Base-by-base conservation (phyloP, 176 grass and related monocot genomes). In the Oryza meyeriana region DNA sequence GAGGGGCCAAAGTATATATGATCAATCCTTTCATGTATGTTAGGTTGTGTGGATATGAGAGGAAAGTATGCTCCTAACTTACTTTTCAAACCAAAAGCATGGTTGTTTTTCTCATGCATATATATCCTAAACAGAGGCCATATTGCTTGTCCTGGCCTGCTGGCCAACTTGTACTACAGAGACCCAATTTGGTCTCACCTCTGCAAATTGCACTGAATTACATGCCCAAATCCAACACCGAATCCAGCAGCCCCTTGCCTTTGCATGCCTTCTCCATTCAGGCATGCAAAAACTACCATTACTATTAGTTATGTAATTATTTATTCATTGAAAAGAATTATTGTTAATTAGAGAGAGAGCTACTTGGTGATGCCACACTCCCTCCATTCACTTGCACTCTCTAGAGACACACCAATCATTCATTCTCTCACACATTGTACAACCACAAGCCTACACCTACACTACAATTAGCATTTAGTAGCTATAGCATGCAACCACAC, bases 361-460 rank as follows among this genome's bases (percentile, higher is more conserved):
- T 76, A 62, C 86, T 16, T 16, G 11, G 80, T 74, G 80, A 79
- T 79, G 61, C 18, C 68, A 66, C 86, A 62, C 27, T 71, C 41
- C 35, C 61, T 8, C 28, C 9, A 45, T 44, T 12, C 72, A 17
- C 61, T 28, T 86, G 70, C 64, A 81, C 76, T 85, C 81, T 85
- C 61, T 77, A 72, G 41, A 73, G 26, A 22, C 69, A n/a, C 50
- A 55, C 63, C 81, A 64, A 81, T 89, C 82, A 80, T 81, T 85
- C 82, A 34, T 39, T 13, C 77, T 70, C 20, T 10, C 22, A 10
- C 55, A 11, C 8, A 58, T 24, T 59, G 55, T 59, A 32, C 52
- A 64, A 76, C 87, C 87, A 85, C 81, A 84, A 75, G 47, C 81
- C 69, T 64, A 45, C 76, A 80, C 72, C 70, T 52, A 80, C 64